Base-by-base conservation (phyloP, 2,329 filamentous ascomycete genomes). In the Paracorniculantispora psalliotae region DNA sequence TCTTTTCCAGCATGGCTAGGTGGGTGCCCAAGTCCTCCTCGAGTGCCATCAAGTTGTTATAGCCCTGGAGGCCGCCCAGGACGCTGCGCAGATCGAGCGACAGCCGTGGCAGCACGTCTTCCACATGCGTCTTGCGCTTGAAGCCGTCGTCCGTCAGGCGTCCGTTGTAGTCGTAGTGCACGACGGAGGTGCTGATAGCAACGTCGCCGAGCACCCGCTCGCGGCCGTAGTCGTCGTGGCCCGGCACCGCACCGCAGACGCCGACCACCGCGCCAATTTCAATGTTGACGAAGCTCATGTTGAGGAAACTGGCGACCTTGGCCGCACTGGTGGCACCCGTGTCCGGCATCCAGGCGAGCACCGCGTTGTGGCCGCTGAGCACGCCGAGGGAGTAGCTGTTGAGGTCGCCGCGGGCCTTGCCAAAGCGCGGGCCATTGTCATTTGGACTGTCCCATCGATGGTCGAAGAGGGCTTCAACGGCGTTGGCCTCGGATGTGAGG, bases 301-400 rank as follows among this genome's bases (percentile, higher is more conserved):
- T n/a, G 37, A 37, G 52, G 26, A 48, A 60, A 10, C 54, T 39
- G 2, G 55, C 46, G 1, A 63, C 63, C 0, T 49, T 60, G 1
- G 15, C 39, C 10, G 61, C 61, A 8, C 61, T 62, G 15, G 43
- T 57, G 2, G 44, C 61, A 21, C 67, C 67, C 61, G 64, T 64
- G 7, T 61, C 58, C 43, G 66, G 28, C 44, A 69, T 61, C 15
- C 63, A 57, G 9, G 63, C 61, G 12, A 71, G 51, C 4, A 71
- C 63, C 23, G 67, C 65, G 21, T 68, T 60, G 28, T 67, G 59
- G 2, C 54, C 55, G 0, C 63, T 62, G 12, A 67, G 64, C 1
- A 3, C 25, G 1, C 63, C 71, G 3, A 57, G 63, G 0, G 64
- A 62, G 53, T 74, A 74, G 15, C 57, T 35, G 35, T 72, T 73